Evolutionary conservation across 768 basidiomycete species (phyloP), one percentile per base, ranked within the genome.

Genomic region (Suillus luteus): DNA sequence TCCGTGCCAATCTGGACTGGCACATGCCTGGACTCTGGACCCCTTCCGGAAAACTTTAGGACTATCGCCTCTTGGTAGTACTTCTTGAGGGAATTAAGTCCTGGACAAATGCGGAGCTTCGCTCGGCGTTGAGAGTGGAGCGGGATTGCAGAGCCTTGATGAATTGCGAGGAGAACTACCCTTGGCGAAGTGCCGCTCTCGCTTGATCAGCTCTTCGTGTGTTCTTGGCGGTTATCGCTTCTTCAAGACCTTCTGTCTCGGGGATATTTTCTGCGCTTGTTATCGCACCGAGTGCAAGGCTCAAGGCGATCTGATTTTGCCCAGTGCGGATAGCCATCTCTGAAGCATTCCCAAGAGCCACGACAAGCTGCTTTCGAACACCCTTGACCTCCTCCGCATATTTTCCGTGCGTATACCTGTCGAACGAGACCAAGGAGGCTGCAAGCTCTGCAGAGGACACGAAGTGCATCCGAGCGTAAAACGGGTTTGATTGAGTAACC

Each of bases 331-430:
- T 58, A 11, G 55, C 70, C 77, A 76, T 77, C 65, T 77, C 75
- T 15, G 77, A 73, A 7, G 74, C 75, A 65, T 77, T 77, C 3
- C 72, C 74, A 27, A 77, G 63, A 37, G 71, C 76, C 17, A 75
- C 67, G 4, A 76, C 77, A 1, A 72, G 61, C 65, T 77, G 76
- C 59, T 65, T 70, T 48, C 69, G 61, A 10, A 67, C 66, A 19
- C 71, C 75, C 7, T 43, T 38, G 8, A 73, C 54, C 15, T 67
- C 46, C 15, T 60, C 59, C 7, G 49, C 27, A 51, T 70, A 74
- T 41, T 63, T 59, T 12, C 73, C 74, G 10, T 66, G 59, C 2
- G 76, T 72, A 11, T 64, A 70, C 2, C 66, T 64, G 62, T 76
- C 73, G 61, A 77, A 73, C 14, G 67, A 63, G 12, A 76, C 62